Base-by-base conservation (phyloP, 768 basidiomycete genomes). In the Rhizopogon vulgaris region DNA sequence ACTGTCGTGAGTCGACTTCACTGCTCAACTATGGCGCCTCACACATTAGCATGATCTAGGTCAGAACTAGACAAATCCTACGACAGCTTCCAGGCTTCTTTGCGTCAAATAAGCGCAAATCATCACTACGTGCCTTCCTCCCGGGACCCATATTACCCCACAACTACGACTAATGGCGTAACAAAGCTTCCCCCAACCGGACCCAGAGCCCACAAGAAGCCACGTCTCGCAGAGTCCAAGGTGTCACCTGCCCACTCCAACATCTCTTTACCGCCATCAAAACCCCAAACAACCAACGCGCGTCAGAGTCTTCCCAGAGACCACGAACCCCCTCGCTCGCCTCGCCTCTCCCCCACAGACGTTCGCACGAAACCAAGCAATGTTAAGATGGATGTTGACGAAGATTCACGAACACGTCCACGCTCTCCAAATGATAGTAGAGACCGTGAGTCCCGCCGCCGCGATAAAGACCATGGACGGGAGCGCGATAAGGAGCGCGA, bases 191-290 rank as follows among this genome's bases (percentile, higher is more conserved):
- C 80, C 6, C 90, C 90, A 0, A 92, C 88, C 0, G 90, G 83
- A 10, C 90, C 90, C 3, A 80, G 90, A 50, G 85, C 86, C 24
- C 75, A 87, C 67, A 92, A 92, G 74, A 87, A 86, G 61, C 83
- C 81, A 14, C 83, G 90, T 10, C 69, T 90, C 5, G 83, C 86
- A 11, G 85, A 87, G 15, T 36, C 73, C 6, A 70, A 64, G 49
- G 51, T 61, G 37, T 71, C 72, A 5, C 71, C 69, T 17, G 60
- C 63, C 22, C 66, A 60, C 34, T 69, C 71, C 38, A 67, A 52
- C 17, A 56, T 56, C 14, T 63, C 65, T 6, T 66, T 70, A 27
- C 67, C 69, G 0, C 51, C 62, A 15, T 51, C 58, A 4, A 70
- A 60, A 45, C 41, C 55, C n/a, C 59, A 60, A 28, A 34, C 48